Evolutionary conservation across 2,329 filamentous ascomycete species (phyloP).

Genomic region (Beauveria rudraprayagi): DNA sequence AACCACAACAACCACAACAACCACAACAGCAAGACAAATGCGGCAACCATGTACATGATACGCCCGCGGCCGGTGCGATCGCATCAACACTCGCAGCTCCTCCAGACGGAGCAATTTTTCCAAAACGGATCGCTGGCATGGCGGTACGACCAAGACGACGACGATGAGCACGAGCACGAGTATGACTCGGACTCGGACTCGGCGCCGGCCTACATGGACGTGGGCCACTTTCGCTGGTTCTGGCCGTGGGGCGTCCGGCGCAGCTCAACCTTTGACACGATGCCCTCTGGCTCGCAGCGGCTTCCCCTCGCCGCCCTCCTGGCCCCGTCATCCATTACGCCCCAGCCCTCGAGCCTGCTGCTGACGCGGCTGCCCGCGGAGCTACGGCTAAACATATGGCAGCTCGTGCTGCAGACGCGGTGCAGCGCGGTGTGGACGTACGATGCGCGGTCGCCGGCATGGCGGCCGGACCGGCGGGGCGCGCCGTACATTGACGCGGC

Average conservation of each 20-base stretch:
- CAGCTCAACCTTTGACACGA: slow-evolving; percentile 9
- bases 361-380: not conserved
- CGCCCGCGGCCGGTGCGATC: slow-evolving; percentile 6
- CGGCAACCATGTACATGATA: slow-evolving; percentile 5
- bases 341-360: not conserved
- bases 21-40: not conserved
- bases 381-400: not conserved
- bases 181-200: not conserved
- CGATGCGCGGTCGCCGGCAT: not conserved
- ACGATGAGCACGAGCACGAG: not conserved
- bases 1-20: not conserved
- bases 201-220: slow-evolving; percentile 3
- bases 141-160: not conserved
- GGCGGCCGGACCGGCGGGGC: slow-evolving; percentile 4
- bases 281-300: slow-evolving; percentile 1
- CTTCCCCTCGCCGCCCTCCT: slow-evolving; percentile 4
- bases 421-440: slow-evolving; percentile 3
- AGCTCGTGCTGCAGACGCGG: slow-evolving; percentile 2
- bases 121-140: slow-evolving; percentile 9
- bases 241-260: slow-evolving; percentile 8
- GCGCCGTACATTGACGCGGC: slow-evolving; percentile 7
- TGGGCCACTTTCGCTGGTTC: slow-evolving; percentile 10
- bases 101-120: slow-evolving; percentile 9
- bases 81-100: not conserved
- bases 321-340: not conserved